Conservation (phyloP, 306 rosid genomes). For the Styphnolobium japonicum region DNA sequence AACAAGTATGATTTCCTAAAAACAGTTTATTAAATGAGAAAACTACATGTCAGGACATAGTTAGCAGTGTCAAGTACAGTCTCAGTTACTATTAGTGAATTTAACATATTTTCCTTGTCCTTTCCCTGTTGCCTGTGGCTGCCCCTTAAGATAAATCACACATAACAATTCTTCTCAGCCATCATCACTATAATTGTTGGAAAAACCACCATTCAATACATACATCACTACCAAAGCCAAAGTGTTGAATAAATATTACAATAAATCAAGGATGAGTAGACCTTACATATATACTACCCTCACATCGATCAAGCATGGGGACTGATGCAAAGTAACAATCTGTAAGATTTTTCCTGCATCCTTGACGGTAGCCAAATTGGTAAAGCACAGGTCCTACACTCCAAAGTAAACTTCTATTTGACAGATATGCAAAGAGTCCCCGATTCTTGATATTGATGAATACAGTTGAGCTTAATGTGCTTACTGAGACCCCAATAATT, state of each 20-base stretch:
- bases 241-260: neutral
- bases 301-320: conserved; percentile 61
- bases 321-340: conserved; percentile 48
- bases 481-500: conserved; percentile 70
- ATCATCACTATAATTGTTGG: neutral
- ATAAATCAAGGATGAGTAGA: neutral
- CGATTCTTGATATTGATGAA: conserved; percentile 52
- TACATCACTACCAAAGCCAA: no score
- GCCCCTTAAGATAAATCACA: neutral
- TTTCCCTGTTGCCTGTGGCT: neutral
- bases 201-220: neutral
- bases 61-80: neutral
- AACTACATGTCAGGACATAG: neutral
- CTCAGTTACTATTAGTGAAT: neutral
- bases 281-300: conserved; percentile 57
- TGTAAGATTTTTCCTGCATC: conserved; percentile 44
- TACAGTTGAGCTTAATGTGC: conserved; percentile 49
- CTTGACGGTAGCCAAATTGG: conserved; percentile 49
- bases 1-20: neutral
- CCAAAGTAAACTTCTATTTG: conserved; percentile 54
- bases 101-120: no score
- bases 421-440: conserved; percentile 65
- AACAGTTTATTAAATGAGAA: neutral
- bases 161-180: neutral
- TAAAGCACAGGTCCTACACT: conserved; percentile 62